A percentile compares a stretch with the other conserved stretches of the same genome.
phyloP scores from a whole-genome alignment of 192 early-diverging fungal species.

The Phlyctochytrium planicorne region DNA sequence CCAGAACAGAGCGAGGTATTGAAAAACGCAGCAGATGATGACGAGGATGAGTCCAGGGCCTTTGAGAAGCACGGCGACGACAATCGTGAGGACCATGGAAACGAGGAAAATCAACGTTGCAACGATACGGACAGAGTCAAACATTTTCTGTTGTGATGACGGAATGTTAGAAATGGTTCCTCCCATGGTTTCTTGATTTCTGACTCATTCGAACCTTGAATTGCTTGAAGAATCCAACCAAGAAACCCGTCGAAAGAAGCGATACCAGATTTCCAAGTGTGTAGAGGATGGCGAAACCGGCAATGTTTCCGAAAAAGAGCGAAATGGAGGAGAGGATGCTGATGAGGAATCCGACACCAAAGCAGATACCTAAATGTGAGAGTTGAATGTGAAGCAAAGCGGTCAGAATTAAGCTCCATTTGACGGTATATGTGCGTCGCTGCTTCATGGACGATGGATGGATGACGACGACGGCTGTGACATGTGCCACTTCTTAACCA shows the following conservation, averaged over 20 bases:
- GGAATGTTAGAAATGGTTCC: too few relatives aligned
- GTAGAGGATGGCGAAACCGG: conserved; percentile 87
- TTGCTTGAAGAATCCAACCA: conserved; percentile 84
- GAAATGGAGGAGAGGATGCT: conserved; percentile 68
- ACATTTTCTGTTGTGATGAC: conserved; percentile 57
- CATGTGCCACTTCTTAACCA: too few relatives aligned
- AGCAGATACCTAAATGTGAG: conserved; percentile 55
- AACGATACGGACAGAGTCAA: conserved; percentile 64
- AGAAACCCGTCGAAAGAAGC: conserved; percentile 82
- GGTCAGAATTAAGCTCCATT: too few relatives aligned
- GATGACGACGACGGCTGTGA: too few relatives aligned
- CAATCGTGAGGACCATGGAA: conserved; percentile 69
- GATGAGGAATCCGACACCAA: conserved; percentile 77
- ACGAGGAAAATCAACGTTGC: conserved; percentile 73
- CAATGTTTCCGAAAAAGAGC: conserved; percentile 55
- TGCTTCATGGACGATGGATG: too few relatives aligned
- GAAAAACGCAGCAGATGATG: conserved; percentile 78
- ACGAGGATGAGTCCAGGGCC: conserved; percentile 55
- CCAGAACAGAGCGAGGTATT: conserved; percentile 84
- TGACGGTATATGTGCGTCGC: too few relatives aligned
- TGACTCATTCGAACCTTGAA: conserved; percentile 67
- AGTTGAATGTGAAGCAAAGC: too few relatives aligned
- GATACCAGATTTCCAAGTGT: conserved; percentile 88
- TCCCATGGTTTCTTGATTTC: too few relatives aligned
- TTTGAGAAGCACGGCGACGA: conserved; percentile 69